phyloP scores from a whole-genome alignment of 192 early-diverging fungal species.

The Coemansia sp. region DNA sequence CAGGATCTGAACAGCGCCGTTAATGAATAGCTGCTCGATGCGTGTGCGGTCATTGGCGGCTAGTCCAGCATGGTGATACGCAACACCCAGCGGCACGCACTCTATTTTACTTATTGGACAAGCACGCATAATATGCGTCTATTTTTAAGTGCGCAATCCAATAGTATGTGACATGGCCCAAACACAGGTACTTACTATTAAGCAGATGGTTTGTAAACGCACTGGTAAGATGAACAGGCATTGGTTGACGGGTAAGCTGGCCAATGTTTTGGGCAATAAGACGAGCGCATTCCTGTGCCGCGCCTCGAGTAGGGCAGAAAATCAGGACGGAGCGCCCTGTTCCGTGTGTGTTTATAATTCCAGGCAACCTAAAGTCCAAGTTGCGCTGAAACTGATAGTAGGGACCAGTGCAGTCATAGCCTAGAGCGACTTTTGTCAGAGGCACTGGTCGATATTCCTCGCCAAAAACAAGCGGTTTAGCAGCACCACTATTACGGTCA shows the following conservation, averaged over 20 bases:
- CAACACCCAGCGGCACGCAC: slow-evolving; percentile 62
- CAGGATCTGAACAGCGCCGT: slow-evolving; percentile 58
- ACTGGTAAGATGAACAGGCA: slow-evolving; percentile 19
- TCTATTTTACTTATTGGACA: slow-evolving; percentile 33
- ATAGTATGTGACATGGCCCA: neutral
- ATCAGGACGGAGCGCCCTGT: slow-evolving; percentile 34
- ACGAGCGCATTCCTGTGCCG: slow-evolving; percentile 44
- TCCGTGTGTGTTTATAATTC: slow-evolving; percentile 40
- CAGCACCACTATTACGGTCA: neutral
- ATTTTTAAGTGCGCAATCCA: neutral
- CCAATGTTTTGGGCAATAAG: slow-evolving; percentile 27
- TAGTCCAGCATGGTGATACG: slow-evolving; percentile 72
- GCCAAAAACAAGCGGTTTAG: slow-evolving; percentile 60
- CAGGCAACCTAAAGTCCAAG: slow-evolving; percentile 58
- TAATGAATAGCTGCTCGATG: slow-evolving; percentile 62
- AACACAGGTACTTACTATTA: slow-evolving; percentile 22
- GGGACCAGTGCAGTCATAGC: slow-evolving; percentile 41
- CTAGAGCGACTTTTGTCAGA: slow-evolving; percentile 59
- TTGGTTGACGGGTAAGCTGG: slow-evolving; percentile 14
- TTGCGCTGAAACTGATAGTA: slow-evolving; percentile 63
- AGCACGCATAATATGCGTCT: neutral
- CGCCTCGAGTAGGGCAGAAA: slow-evolving; percentile 55
- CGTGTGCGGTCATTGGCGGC: slow-evolving; percentile 36
- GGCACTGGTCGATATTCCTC: slow-evolving; percentile 71
- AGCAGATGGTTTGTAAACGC: slow-evolving; percentile 37